These are phyloP conservation scores for Entophlyctis helioformis DNA, from an alignment of 192 early-diverging fungal genomes.

Conservation along the genomic window DNA sequence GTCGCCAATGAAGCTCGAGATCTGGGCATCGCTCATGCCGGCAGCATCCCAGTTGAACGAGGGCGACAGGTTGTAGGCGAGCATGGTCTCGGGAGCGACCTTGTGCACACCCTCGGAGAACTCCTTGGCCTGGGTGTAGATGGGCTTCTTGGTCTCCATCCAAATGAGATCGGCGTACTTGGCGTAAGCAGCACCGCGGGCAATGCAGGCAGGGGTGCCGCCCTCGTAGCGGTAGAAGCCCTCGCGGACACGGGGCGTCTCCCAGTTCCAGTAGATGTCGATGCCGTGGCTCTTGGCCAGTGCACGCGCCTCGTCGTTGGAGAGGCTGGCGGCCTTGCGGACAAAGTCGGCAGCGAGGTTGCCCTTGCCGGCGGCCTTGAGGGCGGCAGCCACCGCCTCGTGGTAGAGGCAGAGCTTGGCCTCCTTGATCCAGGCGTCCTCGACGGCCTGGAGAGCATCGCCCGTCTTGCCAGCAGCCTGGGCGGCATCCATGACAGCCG, in stretches of 20 bases:
- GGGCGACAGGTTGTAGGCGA: constrained; percentile 94
- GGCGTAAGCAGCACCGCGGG: constrained; percentile 71
- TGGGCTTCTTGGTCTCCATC: constrained; percentile 98
- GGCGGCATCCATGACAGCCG: constrained; percentile 76
- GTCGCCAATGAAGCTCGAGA: constrained; percentile 67
- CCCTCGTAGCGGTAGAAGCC: constrained; percentile 96
- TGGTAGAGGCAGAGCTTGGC: constrained; percentile 74
- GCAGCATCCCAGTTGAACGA: constrained; percentile 99
- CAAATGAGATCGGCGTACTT: constrained; percentile 84
- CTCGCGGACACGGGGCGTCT: constrained; percentile 79
- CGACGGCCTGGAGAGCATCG: constrained; percentile 64
- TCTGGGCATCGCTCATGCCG: constrained; percentile 83
- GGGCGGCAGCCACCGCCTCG: constrained; percentile 64
- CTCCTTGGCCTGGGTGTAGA: constrained; percentile 80
- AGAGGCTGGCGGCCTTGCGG: constrained; percentile 40
- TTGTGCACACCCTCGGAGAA: constrained; percentile 75
- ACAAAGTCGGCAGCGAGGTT: constrained; percentile 37
- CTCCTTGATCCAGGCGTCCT: constrained; percentile 69
- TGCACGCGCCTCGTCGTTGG: constrained; percentile 72
- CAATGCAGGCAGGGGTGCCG: constrained; percentile 79
- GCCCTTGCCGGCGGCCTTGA: constrained; percentile 52
- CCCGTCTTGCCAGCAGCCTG: constrained; percentile 59
- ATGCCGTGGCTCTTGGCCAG: constrained; percentile 64
- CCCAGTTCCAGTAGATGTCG: constrained; percentile 79
- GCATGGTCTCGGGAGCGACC: constrained; percentile 68